Evolutionary conservation across 805 yeast species (phyloP), one percentile per base, ranked within the genome.

Genomic region (Candida suzukii): DNA sequence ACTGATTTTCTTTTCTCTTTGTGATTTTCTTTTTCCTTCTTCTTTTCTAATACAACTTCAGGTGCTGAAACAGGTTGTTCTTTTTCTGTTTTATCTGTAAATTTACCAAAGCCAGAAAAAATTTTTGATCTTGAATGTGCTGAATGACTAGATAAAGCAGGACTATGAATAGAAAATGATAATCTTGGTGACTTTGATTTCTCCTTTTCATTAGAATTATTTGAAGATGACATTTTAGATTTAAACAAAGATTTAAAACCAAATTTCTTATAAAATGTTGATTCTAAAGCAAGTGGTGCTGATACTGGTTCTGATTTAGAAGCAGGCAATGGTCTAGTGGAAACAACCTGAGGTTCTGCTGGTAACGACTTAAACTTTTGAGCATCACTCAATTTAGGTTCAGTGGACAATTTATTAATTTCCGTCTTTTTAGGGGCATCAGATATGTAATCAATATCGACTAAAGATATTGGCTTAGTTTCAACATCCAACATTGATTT

Each of bases 221-320:
- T 10, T 17, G 30, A 8, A 8, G 29, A 4, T 4, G 29, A 19
- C 20, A 32, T 45, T 35, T 47, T 46, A 32, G 42, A 49, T 22
- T 49, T 54, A 41, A 63, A 61, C 4, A 60, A 43, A 3, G 58
- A 50, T 21, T 54, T 58, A 30, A 60, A 58, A 2, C 52, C 55
- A 26, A 63, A 43, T 35, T 53, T 51, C 22, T 53, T 47, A 40
- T 48, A 49, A 40, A 32, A 32, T 42, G 39, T 5, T 18, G 26
- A 9, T n/a, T n/a, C n/a, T n/a, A n/a, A n/a, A n/a, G n/a, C n/a
- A n/a, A n/a, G n/a, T n/a, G n/a, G n/a, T n/a, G 26, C 11, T 24
- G 26, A 24, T 24, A 24, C 26, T 24, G 26, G 26, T 24, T 24
- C 26, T 9, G 26, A 8, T 24, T 24, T 24, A 9, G 26, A 24